These are phyloP conservation scores for Penicillium sumatraense DNA, from an alignment of 2,329 filamentous ascomycete species.

Conservation along the genomic window DNA sequence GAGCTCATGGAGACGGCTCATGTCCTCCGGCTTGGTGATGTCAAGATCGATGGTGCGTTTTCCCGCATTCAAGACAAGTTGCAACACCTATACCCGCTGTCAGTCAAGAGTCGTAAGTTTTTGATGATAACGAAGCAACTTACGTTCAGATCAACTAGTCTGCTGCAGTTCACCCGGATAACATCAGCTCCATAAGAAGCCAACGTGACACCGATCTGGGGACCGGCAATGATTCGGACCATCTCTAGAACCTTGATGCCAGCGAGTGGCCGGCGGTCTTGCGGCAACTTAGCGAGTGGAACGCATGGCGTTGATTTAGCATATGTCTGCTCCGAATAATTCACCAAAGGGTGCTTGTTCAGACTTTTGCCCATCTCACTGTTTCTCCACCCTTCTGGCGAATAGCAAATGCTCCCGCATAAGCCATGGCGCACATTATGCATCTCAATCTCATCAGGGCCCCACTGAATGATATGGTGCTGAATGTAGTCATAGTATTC, in stretches of 20 bases:
- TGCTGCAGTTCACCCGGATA: slow-evolving; percentile 51
- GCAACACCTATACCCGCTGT: slow-evolving; percentile 17
- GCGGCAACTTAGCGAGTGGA: slow-evolving; percentile 5
- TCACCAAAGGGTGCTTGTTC: slow-evolving; percentile 49
- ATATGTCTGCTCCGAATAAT: slow-evolving; percentile 41
- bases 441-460: slow-evolving; percentile 49
- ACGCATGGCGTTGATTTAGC: slow-evolving; percentile 40
- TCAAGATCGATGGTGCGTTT: slow-evolving; percentile 46
- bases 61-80: slow-evolving; percentile 28
- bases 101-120: not conserved
- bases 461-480: slow-evolving; percentile 37
- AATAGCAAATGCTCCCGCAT: slow-evolving; percentile 52
- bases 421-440: slow-evolving; percentile 47
- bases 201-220: slow-evolving; percentile 47
- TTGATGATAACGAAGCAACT: not conserved
- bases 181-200: slow-evolving; percentile 54
- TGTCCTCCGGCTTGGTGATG: slow-evolving; percentile 49
- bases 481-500: slow-evolving; percentile 29
- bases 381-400: slow-evolving; percentile 49
- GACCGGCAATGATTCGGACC: slow-evolving; percentile 44
- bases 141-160: slow-evolving; percentile 40
- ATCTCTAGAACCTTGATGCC: slow-evolving; percentile 57
- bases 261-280: slow-evolving; percentile 38
- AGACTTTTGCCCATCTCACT: slow-evolving; percentile 51
- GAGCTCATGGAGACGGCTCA: slow-evolving; percentile 46